Conservation (phyloP, 495 filamentous ascomycete species). For the Ramalina intermedia region DNA sequence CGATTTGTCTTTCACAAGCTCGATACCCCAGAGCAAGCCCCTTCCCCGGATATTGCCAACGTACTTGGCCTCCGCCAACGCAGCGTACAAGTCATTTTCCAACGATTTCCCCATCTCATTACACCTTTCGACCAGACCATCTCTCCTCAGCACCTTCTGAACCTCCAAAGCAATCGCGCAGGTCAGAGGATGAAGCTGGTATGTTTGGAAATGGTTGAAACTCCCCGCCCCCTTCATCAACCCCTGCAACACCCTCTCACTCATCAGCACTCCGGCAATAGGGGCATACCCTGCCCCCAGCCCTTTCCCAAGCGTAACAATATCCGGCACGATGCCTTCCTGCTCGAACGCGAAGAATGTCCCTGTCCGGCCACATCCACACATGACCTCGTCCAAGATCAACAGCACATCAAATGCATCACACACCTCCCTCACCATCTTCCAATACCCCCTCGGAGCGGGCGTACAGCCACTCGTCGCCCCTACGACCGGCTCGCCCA, state of each 20-base stretch:
- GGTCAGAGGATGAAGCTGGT: conserved; percentile 42
- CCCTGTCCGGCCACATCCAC: conserved; percentile 58
- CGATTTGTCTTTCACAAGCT: conserved; percentile 41
- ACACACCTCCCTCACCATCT: conserved; percentile 47
- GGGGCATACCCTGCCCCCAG: conserved; percentile 52
- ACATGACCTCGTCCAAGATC: conserved; percentile 69
- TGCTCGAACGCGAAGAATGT: conserved; percentile 56
- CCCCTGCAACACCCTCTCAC: conserved; percentile 35
- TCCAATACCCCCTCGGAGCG: conserved; percentile 48
- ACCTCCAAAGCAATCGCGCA: conserved; percentile 43
- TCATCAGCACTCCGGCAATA: conserved; percentile 44
- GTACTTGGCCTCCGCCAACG: conserved; percentile 25
- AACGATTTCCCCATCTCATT: conserved; percentile 30
- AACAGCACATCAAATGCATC: conserved; percentile 50
- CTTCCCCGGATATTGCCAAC: conserved; percentile 44
- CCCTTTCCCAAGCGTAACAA: conserved; percentile 58
- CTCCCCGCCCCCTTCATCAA: conserved; percentile 40
- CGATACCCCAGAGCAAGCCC: conserved; percentile 45
- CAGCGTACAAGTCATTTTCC: conserved; percentile 18
- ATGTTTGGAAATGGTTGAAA: conserved; percentile 46
- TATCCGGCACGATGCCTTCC: conserved; percentile 46
- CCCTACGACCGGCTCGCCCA: conserved; percentile 54
- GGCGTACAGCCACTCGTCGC: conserved; percentile 50
- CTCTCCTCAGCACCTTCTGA: conserved; percentile 33
- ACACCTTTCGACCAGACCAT: conserved; percentile 36